These are phyloP conservation scores for Wallacemonas sp. DNA, from an alignment of 208 protist genomes.

Conservation along the genomic window DNA sequence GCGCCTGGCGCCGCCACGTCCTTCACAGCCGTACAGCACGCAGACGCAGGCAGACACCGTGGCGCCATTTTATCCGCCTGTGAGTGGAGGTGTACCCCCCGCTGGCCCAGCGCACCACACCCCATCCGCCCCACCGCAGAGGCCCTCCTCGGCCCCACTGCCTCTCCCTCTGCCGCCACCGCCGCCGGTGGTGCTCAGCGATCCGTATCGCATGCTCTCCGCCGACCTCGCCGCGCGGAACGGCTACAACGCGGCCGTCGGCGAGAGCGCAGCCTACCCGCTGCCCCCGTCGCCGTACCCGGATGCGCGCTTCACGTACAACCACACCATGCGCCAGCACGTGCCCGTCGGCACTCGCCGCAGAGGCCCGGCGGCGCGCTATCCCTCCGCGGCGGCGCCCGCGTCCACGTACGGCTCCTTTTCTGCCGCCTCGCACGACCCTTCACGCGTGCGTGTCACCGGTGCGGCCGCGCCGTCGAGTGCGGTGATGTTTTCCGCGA, in stretches of 20 bases:
- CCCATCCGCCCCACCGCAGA: too few species aligned
- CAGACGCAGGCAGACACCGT: too few species aligned
- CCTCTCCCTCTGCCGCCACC: slow-evolving; percentile 2
- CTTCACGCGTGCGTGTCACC: not conserved
- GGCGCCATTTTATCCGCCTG: too few species aligned
- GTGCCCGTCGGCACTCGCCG: not conserved
- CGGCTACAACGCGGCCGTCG: not conserved
- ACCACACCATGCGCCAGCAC: not conserved
- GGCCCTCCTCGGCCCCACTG: too few species aligned
- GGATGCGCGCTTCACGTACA: not conserved
- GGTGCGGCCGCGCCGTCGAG: not conserved
- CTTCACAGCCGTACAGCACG: too few species aligned
- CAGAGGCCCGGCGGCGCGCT: too few species aligned
- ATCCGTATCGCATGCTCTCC: not conserved
- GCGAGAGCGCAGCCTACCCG: too few species aligned
- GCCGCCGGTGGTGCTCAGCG: not conserved
- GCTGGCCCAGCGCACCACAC: too few species aligned
- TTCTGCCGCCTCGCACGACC: not conserved
- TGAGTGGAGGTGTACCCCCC: too few species aligned
- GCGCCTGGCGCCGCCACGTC: too few species aligned
- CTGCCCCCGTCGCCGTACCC: too few species aligned
- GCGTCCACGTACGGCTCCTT: not conserved
- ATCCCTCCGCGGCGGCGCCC: too few species aligned
- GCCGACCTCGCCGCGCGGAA: not conserved
- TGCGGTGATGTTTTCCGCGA: not conserved